Percentiles rank a stretch among this genome's conserved stretches.
Evolutionary conservation across 179 eudicot species (phyloP).

Genomic region (Nepenthes alata): DNA sequence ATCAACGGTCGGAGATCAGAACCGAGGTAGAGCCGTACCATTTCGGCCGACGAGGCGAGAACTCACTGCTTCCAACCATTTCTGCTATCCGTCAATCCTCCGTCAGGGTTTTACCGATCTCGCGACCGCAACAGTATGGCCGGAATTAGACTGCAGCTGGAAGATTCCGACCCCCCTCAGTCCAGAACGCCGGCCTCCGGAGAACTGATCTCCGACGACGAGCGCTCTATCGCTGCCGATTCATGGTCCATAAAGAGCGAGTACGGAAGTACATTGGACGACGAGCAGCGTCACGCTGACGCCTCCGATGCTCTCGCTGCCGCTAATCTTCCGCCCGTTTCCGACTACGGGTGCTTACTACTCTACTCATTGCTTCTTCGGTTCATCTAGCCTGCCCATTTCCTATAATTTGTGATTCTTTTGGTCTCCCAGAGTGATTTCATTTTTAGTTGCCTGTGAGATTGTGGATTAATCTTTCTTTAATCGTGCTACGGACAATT

Average conservation of each 20-base stretch:
- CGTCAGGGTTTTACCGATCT: slow-evolving; percentile 9
- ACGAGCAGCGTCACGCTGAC: slow-evolving; percentile 93
- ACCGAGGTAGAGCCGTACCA: too few species aligned
- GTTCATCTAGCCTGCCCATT: background rate
- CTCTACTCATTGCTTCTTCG: background rate
- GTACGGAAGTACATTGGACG: slow-evolving; percentile 87
- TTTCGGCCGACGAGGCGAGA: too few species aligned
- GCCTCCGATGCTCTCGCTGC: slow-evolving; percentile 88
- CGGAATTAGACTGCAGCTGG: slow-evolving; percentile 36
- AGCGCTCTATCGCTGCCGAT: slow-evolving; percentile 85
- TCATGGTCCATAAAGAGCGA: slow-evolving; percentile 97
- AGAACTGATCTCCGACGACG: slow-evolving; percentile 91
- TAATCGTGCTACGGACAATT: too few species aligned
- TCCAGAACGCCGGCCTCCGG: slow-evolving; percentile 38
- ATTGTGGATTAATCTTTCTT: background rate
- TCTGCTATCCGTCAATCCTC: too few species aligned
- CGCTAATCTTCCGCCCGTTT: slow-evolving; percentile 49
- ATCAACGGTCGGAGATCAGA: too few species aligned
- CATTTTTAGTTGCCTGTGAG: background rate
- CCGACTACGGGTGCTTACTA: slow-evolving; percentile 60
- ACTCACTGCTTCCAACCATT: too few species aligned
- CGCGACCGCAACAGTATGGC: slow-evolving; percentile 17
- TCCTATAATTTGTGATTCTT: background rate
- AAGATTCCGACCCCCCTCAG: slow-evolving; percentile 29
- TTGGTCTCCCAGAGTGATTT: background rate